These are phyloP conservation scores for Dryas octopetala DNA, from an alignment of 306 rosid species.

Conservation along the genomic window DNA sequence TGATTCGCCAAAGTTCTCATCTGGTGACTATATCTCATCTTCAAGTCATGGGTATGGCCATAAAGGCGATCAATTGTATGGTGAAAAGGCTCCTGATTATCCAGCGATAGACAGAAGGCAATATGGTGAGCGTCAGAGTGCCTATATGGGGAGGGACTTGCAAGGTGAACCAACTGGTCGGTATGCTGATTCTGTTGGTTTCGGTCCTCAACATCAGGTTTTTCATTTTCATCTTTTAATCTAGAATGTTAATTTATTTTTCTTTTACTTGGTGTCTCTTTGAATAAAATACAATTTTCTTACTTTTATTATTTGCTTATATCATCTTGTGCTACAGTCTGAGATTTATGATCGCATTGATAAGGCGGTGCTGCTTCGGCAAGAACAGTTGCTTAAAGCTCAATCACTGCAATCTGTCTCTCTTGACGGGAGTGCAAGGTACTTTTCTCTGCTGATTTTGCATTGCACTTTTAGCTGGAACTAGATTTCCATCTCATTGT, in stretches of 20 bases:
- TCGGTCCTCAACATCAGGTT: slow-evolving; percentile 82
- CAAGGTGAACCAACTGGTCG: slow-evolving; percentile 69
- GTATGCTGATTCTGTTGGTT: slow-evolving; percentile 73
- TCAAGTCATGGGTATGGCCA: slow-evolving; percentile 81
- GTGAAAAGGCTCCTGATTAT: slow-evolving; percentile 82
- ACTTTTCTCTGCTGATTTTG: slow-evolving; percentile 28
- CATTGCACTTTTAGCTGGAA: slow-evolving; percentile 19
- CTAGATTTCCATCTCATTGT: slow-evolving; percentile 18
- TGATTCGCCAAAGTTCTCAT: slow-evolving; percentile 79
- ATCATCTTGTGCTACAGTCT: slow-evolving; percentile 40
- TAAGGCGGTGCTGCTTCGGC: slow-evolving; percentile 82
- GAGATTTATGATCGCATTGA: slow-evolving; percentile 88
- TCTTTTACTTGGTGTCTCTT: neutral
- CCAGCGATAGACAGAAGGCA: slow-evolving; percentile 81
- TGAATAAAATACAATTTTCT: neutral
- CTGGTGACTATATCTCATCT: slow-evolving; percentile 74
- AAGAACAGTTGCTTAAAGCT: slow-evolving; percentile 86
- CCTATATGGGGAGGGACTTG: slow-evolving; percentile 74
- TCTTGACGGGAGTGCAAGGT: slow-evolving; percentile 89
- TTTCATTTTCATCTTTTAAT: slow-evolving; percentile 13
- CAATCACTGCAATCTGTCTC: slow-evolving; percentile 80
- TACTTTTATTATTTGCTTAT: slow-evolving; percentile 19
- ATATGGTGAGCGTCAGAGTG: slow-evolving; percentile 79
- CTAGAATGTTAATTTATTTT: neutral
- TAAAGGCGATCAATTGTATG: slow-evolving; percentile 71